Base-by-base conservation (phyloP, 257 asterid species). In the Linderniella brevidens region DNA sequence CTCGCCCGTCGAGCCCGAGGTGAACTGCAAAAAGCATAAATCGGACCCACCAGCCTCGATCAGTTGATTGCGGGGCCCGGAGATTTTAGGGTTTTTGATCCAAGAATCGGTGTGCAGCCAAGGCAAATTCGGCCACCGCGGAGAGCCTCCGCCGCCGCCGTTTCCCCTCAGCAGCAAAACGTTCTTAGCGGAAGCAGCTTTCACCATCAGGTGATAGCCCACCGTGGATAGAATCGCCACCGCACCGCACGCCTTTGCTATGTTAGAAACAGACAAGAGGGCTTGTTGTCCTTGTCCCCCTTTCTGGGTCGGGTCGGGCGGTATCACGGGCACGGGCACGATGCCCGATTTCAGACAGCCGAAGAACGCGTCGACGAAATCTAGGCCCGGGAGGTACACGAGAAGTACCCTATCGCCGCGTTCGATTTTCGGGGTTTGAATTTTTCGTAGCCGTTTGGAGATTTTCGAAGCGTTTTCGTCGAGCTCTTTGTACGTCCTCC, bases 1-100 rank as follows among this genome's bases (percentile, higher is more conserved):
- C 37, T 77, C 81, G 35, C 77, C 77, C 0, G 84, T 80, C 6
- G 93, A 80, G 11, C 87, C 84, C 11, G 93, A 77, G 20, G 93
- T 80, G 61, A 69, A 77, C 9, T 77, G 93, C 19, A 80, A 77
- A 55, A 80, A 80, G 42, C 84, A 77, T 43, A 77, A 50, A 5
- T 67, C 43, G 20, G 76, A 70, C 16, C 71, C 68, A 3, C 50
- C 13, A n/a, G 48, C 48, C 44, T 58, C 60, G 4, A 17, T 41
- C 20, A n/a, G 35, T 5, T 52, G 66, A 45, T 40, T 52, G 8
- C 54, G 12, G 1, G 55, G 53, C 14, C 37, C 50, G 19, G 64
- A 52, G 59, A 58, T 45, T 53, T 67, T 71, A 25, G 74, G 39
- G 35, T 48, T 68, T 60, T 68, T 68, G 55, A 69, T 58, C 80